Base-by-base conservation (phyloP, 2,329 filamentous ascomycete species). In the Diaporthe humulicola region DNA sequence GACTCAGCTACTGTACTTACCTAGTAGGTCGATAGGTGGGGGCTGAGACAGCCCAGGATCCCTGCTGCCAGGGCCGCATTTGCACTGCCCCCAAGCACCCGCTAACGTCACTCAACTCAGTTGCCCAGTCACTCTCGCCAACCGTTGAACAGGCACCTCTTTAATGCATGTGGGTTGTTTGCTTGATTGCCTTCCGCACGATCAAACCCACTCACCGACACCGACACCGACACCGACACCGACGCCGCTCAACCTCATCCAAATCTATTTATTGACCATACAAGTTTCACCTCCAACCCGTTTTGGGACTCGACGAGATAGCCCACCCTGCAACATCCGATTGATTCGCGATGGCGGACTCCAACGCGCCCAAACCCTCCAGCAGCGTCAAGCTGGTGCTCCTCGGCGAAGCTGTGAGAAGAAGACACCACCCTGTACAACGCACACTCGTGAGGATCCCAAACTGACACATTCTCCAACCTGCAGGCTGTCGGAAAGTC, bases 311-410 rank as follows among this genome's bases (percentile, higher is more conserved):
- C 61, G 42, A 70, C 42, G 25, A 48, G 17, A 67, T 76, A 71
- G 17, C 30, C 42, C 42, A 36, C 30, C 42, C 42, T 28, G 60
- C 64, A 70, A 71, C 60, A 66, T 40, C 75, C 30, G 60, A 30
- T 48, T 45, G 50, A 28, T 61, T 70, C 76, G 79, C 79, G 73
- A 96, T 96, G 94, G 91, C 93, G 82, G 94, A 96, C 84, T 88
- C 91, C 83, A 91, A 90, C 83, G 89, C 92, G 80, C 94, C 95
- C 76, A 99, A 98, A 88, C 97, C 97, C 77, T 98, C 96, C 90
- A 98, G 96, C 92, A 99, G 97, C 88, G 97, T 99, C 85, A 99
- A 99, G 93, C 93, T 99, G 80, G 97, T 99, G 78, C 91, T 99
- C 83, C 93, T 99, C 74, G 97, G 97, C 79, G 97, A 99, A 88